These are phyloP conservation scores for Ulmus americana DNA, from an alignment of 331 rosid genomes.

Conservation along the genomic window DNA sequence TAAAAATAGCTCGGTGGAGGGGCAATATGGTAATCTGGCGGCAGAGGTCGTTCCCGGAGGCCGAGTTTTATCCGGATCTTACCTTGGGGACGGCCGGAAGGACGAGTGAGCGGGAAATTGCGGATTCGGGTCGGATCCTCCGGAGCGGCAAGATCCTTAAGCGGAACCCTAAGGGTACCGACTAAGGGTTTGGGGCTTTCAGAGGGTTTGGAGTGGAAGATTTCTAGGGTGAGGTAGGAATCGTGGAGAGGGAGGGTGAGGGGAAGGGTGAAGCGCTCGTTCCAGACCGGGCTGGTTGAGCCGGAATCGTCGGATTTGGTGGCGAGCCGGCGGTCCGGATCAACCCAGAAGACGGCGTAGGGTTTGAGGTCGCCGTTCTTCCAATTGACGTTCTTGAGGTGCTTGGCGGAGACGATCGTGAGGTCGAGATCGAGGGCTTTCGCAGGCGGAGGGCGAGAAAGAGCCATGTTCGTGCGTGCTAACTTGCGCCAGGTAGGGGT, in stretches of 20 bases:
- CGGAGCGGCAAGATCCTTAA: constrained; percentile 43
- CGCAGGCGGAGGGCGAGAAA: constrained; percentile 66
- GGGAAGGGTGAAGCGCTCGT: constrained; percentile 77
- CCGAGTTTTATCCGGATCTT: constrained; percentile 67
- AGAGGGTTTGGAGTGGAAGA: constrained; percentile 84
- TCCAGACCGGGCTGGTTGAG: constrained; percentile 64
- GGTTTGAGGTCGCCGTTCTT: constrained; percentile 70
- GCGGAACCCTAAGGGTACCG: constrained; percentile 58
- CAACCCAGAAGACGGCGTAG: constrained; percentile 80
- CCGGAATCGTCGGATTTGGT: constrained; percentile 84
- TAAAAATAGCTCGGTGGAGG: constrained; percentile 35
- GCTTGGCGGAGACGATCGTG: constrained; percentile 72
- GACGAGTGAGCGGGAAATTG: constrained; percentile 46
- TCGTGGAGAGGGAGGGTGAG: constrained; percentile 42
- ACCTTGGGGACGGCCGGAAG: constrained; percentile 86
- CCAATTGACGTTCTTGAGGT: constrained; percentile 90
- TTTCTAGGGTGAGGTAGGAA: constrained; percentile 66
- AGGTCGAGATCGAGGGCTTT: constrained; percentile 69
- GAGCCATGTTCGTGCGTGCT: constrained; percentile 37
- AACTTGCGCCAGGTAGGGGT: constrained; percentile 9
- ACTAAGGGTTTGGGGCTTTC: constrained; percentile 80
- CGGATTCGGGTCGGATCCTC: constrained; percentile 41
- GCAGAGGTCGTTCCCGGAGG: constrained; percentile 52
- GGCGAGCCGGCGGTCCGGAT: constrained; percentile 77
- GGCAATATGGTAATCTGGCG: constrained; percentile 41